phyloP scores from a whole-genome alignment of 257 asterid genomes.

The Nemophila menziesii region DNA sequence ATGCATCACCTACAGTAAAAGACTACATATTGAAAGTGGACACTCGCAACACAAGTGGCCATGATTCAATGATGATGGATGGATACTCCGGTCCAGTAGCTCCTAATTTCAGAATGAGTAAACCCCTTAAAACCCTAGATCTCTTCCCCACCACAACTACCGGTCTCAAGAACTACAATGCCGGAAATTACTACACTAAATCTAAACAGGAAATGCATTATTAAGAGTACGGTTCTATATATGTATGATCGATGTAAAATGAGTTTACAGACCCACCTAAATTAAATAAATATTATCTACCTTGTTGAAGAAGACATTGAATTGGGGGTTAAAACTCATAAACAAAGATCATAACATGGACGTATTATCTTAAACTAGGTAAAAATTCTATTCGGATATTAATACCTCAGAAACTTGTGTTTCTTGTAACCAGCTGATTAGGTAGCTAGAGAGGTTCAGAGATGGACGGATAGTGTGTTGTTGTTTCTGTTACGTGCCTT shows the following conservation, averaged over 20 bases:
- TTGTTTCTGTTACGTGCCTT: slow-evolving; percentile 1
- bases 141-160: slow-evolving; percentile 53
- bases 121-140: slow-evolving; percentile 62
- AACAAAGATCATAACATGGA: too few relatives aligned
- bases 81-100: slow-evolving; percentile 17
- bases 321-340: too few relatives aligned
- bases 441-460: neutral
- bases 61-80: slow-evolving; percentile 35
- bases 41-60: slow-evolving; percentile 23
- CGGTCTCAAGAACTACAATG: slow-evolving; percentile 4
- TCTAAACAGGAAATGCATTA: neutral
- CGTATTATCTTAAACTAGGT: too few relatives aligned
- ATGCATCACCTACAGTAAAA: slow-evolving; percentile 14
- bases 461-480: neutral
- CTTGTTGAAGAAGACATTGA: too few relatives aligned
- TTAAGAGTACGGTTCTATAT: neutral
- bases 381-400: too few relatives aligned
- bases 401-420: too few relatives aligned
- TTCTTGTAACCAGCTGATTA: neutral
- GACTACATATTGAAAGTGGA: slow-evolving; percentile 27
- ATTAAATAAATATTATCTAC: too few relatives aligned
- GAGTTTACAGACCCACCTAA: too few relatives aligned
- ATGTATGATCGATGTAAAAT: too few relatives aligned
- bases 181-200: neutral
- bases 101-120: slow-evolving; percentile 23